Base-by-base conservation (phyloP, 768 basidiomycete species). In the Rhizopogon vinicolor region DNA sequence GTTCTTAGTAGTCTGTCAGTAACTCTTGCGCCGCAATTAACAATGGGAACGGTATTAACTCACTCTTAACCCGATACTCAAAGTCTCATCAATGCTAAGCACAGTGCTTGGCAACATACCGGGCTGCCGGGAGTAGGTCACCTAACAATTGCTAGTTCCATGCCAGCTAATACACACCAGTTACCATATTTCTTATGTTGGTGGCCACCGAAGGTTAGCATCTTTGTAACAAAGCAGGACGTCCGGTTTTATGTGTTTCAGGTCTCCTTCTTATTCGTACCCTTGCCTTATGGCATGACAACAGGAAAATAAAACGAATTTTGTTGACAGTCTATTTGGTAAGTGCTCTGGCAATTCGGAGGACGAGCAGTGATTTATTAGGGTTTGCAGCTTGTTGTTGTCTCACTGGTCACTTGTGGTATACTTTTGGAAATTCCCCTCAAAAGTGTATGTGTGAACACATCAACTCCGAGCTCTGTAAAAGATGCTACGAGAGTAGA, bases 241-340 rank as follows among this genome's bases (percentile, higher is more conserved):
- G 16, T 7, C 25, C 9, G 22, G 31, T 12, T 40, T 16, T n/a
- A 16, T 41, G 28, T 31, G 22, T 18, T 46, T 3, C 9, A 56
- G 55, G 55, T 12, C 52, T 57, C 5, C 52, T 57, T 41, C 41
- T 57, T 9, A 53, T 57, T 31, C 56, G 56, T 31, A 52, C 51
- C 6, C 51, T 52, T 33, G 56, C 56, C 5, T 46, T 57, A 9
- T 53, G 51, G 18, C 13, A 9, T 53, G 51, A 33, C 13, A 44
- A 46, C 18, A 41, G 9, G 22, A 40, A 42, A 7, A 54, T 40
- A n/a, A 33, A 40, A n/a, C 33, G 8, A n/a, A 7, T 51, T 33
- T 53, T 58, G 14, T 33, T 51, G 25, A n/a, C 39, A 14, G 31
- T 50, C 18, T 54, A 54, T 14, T 7, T 25, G 12, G 50, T 55